Base-by-base conservation (phyloP, 495 filamentous ascomycete genomes). In the Penicillium roqueforti region DNA sequence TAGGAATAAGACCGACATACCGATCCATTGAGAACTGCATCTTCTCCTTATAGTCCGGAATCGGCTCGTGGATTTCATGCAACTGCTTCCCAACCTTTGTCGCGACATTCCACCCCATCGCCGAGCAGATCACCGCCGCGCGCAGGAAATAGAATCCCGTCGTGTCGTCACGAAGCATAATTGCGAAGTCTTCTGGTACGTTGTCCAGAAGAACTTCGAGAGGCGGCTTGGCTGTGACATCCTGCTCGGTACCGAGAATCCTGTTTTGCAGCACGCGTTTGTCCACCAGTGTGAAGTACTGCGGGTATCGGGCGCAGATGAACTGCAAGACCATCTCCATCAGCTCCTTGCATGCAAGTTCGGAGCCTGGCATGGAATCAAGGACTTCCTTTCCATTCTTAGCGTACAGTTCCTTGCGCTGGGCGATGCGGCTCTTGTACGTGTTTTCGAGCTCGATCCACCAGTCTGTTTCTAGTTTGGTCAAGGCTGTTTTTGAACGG, bases 311-410 rank as follows among this genome's bases (percentile, higher is more conserved):
- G 20, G 83, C 77, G 55, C 82, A 86, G 25, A 91, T 68, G 61
- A 92, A 96, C 56, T 92, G 87, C 11, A 96, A 58, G 6, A 78
- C 79, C 83, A 92, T 89, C 68, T 96, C 91, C 91, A 96, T 95
- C 16, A 93, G 71, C 63, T 96, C 91, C 61, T 91, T 93, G 67
- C 85, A 88, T 3, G 83, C 90, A 1, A 93, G 71, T 61, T 95
- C 89, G 2, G 87, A 85, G 32, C 89, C 90, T 0, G 91, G 91
- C 2, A 91, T 78, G 37, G 75, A 74, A 34, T 87, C 77, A 28
- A 95, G 80, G 26, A 95, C 83, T 2, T 60, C 60, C 31, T 76
- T 74, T 10, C 87, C 85, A 57, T 92, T 71, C 42, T 83, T 75
- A 25, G 70, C 70, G 62, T 83, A 89, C 1, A 96, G 78, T 2